Base-by-base conservation (phyloP, 1,284 basidiomycete species). In the Coniferiporia weirii region DNA sequence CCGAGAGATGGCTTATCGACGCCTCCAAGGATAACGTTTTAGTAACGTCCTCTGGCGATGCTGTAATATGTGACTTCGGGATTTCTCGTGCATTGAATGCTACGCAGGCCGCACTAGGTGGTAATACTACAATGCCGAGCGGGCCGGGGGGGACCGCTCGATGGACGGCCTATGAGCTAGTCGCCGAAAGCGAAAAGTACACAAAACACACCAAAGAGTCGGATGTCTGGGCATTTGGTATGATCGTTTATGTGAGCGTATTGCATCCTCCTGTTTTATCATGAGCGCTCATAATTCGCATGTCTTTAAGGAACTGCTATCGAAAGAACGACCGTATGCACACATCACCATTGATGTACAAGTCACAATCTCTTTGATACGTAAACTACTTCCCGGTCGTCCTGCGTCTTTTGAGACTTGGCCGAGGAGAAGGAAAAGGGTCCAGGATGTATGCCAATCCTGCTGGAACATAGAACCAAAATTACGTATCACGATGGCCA, bases 11-110 rank as follows among this genome's bases (percentile, higher is more conserved):
- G 27, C 27, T 27, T 27, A 27, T 27, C 27, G 5, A 5, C 27
- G 5, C 27, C 27, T 27, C 38, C n/a, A 46, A 62, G 57, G 61
- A 59, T 20, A 62, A 62, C 34, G 45, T 62, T 19, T 20, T 62
- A 4, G 48, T 59, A 10, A 56, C 57, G 1, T 12, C 27, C 12
- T 20, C 15, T 40, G 53, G 53, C 19, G 32, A 55, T 12, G 32
- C 58, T n/a, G 36, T 40, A 0, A 54, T 59, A 35, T 54, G 52
- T 34, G 58, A 59, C 19, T 59, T 59, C 40, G 52, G 52, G 13
- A 48, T 51, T 44, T 54, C 58, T 54, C 52, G 45, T n/a, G 36
- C 48, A 5, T 13, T 58, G 9, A 27, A 43, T 34, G 44, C 52
- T n/a, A 54, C 38, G 12, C 35, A 19, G 4, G 36, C 8, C 8